Evolutionary conservation across 345 rosid species (phyloP), one percentile per base, ranked within the genome.

Genomic region (Hibiscus tridactylites): DNA sequence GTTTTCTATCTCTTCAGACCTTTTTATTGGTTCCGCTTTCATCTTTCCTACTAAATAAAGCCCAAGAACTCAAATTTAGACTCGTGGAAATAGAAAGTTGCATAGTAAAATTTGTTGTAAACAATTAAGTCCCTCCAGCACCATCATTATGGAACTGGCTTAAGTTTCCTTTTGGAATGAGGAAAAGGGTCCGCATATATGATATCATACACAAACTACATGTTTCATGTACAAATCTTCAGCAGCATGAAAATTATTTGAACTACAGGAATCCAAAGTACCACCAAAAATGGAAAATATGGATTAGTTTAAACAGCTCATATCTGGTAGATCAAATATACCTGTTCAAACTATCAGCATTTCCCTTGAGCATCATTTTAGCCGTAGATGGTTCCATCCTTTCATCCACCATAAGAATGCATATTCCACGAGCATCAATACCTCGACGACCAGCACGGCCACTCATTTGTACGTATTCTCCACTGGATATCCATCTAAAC

Each of bases 361-460:
- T 87, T 80, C 98, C 99, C 85, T 92, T 92, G 68, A 95, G 88
- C 96, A 92, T 90, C 78, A 81, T 78, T 78, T 92, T 95, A 74
- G 99, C 99, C 71, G 96, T 90, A 42, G 97, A 80, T 35, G 99
- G 98, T 77, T 95, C 99, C 85, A 95, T 78, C 83, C 89, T 92
- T 84, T 95, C 99, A 71, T 92, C 97, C 79, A 92, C 84, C 98
- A 95, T 92, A 65, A 95, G 96, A 78, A 95, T 89, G 77, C 99
- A 95, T 75, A 95, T 75, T 75, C 99, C 98, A 52, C 96, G 90
- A 17, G 84, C 90, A 83, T 95, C 99, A 81, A 95, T 90, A 71
- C 99, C 99, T 83, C 98, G 92, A 81, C 98, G 97, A 80, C 99
- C 99, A 68, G 99, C 99, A 74, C 99, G 93, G 29, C 99, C 99